A percentile compares a stretch with the other conserved stretches of the same genome.
These are phyloP conservation scores for Drechslera avenae DNA, from an alignment of 2,329 filamentous ascomycete genomes.

Conservation along the genomic window DNA sequence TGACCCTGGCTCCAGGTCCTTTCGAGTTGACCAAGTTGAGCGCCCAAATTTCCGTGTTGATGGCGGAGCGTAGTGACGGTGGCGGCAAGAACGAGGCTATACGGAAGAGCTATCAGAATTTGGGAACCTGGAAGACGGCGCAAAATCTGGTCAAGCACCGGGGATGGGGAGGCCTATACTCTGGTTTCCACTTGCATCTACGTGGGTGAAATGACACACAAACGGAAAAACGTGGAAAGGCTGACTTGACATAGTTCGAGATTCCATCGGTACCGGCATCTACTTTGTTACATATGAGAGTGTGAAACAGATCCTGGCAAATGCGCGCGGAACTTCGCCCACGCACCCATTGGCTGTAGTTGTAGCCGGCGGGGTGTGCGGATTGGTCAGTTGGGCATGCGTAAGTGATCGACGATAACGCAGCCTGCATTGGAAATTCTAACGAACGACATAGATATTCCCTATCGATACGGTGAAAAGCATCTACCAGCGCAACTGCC, in stretches of 20 bases:
- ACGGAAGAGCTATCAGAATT: conserved; percentile 70
- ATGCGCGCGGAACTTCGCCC: conserved; percentile 73
- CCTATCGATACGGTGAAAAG: conserved; percentile 81
- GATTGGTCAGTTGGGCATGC: conserved; percentile 82
- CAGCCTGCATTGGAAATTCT: conserved; percentile 1
- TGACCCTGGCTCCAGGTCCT: conserved; percentile 59
- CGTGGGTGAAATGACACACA: conserved; percentile 56
- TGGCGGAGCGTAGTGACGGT: conserved; percentile 65
- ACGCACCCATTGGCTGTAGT: conserved; percentile 80
- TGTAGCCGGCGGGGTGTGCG: conserved; percentile 78
- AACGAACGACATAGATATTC: conserved; percentile 51
- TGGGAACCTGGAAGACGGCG: conserved; percentile 77
- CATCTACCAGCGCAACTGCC: conserved; percentile 81
- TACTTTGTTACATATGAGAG: conserved; percentile 93
- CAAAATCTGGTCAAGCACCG: conserved; percentile 77
- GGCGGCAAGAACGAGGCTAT: conserved; percentile 44
- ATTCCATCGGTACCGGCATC: conserved; percentile 81
- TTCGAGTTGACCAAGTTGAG: conserved; percentile 91
- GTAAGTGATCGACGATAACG: conserved; percentile 54
- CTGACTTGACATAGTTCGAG: conserved; percentile 64
- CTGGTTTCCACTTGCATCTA: conserved; percentile 78
- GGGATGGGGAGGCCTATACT: conserved; percentile 75
- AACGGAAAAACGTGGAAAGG: neutral
- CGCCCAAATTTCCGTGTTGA: conserved; percentile 80
- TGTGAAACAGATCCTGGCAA: conserved; percentile 79